A percentile compares a stretch with the other conserved stretches of the same genome.
Evolutionary conservation across 2,329 filamentous ascomycete species (phyloP).

Genomic region (Byssochlamys sp.): DNA sequence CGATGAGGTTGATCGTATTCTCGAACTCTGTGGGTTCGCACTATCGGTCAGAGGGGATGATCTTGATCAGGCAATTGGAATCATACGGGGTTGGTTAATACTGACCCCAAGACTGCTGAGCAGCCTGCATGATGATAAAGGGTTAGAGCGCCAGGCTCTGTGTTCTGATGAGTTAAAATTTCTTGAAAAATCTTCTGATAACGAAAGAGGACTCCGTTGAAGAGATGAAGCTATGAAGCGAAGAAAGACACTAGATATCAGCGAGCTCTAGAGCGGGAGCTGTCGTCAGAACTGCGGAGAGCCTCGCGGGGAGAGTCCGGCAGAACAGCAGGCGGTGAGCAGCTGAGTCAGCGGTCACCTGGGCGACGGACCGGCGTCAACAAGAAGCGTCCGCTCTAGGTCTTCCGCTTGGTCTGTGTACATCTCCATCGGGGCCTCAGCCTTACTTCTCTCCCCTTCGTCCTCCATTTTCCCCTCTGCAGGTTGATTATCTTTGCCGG

Average conservation of each 20-base stretch:
- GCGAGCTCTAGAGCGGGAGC: no score
- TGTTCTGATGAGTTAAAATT: background rate
- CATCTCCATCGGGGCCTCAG: background rate
- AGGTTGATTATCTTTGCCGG: background rate
- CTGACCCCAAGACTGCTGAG: slow-evolving; percentile 54
- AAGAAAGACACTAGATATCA: background rate
- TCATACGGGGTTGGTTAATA: slow-evolving; percentile 8
- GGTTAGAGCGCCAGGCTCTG: background rate
- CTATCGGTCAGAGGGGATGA: slow-evolving; percentile 2
- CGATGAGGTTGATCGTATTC: slow-evolving; percentile 73
- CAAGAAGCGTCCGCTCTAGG: slow-evolving; percentile 15
- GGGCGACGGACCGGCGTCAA: slow-evolving; percentile 20
- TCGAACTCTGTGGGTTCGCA: slow-evolving; percentile 60
- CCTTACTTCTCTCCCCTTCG: background rate
- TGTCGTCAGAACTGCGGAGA: slow-evolving; percentile 4
- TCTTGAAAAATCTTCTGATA: background rate
- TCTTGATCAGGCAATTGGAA: slow-evolving; percentile 1
- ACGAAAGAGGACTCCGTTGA: background rate
- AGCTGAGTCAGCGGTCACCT: slow-evolving; percentile 28
- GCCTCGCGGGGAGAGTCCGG: slow-evolving; percentile 12
- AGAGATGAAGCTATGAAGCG: no score
- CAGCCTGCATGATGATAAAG: slow-evolving; percentile 41
- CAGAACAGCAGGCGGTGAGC: slow-evolving; percentile 21
- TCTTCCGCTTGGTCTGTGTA: background rate
- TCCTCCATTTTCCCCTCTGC: background rate